These are phyloP conservation scores for Auxenochlorella pyrenoidosa DNA, from an alignment of 139 green algal species.

Conservation along the genomic window DNA sequence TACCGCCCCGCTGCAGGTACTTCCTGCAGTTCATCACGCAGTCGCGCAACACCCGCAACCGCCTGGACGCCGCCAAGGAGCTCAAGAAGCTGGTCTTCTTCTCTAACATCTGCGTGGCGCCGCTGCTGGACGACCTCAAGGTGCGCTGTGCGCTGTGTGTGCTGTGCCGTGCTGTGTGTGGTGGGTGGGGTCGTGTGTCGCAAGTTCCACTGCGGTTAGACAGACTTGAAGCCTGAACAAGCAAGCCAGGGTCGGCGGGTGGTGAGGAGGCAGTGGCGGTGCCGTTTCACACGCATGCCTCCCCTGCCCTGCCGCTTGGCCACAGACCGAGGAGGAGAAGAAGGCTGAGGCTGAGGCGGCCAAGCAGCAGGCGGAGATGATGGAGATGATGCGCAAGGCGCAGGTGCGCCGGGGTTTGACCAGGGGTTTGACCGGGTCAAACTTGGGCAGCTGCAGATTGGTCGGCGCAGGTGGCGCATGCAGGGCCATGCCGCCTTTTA, in stretches of 20 bases:
- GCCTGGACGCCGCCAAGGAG: constrained; percentile 77
- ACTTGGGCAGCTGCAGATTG: neutral
- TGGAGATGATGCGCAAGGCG: constrained; percentile 55
- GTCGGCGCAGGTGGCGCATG: constrained; percentile 32
- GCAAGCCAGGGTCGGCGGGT: no score
- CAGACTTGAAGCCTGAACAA: no score
- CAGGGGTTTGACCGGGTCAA: neutral
- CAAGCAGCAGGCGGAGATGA: constrained; percentile 57
- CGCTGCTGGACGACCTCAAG: constrained; percentile 84
- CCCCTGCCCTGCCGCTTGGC: neutral
- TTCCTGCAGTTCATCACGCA: constrained; percentile 73
- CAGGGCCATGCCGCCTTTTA: constrained; percentile 22
- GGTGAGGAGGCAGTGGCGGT: no score
- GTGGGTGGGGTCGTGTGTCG: neutral
- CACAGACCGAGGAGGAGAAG: constrained; percentile 54
- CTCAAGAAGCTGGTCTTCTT: constrained; percentile 96
- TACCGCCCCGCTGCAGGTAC: constrained; percentile 25
- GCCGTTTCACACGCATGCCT: neutral
- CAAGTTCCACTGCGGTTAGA: no score
- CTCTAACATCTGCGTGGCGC: constrained; percentile 88
- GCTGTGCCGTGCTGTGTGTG: no score
- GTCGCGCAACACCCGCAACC: constrained; percentile 65
- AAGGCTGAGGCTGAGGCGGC: constrained; percentile 48
- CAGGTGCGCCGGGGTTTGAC: neutral
- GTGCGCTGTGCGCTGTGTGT: neutral